Evolutionary conservation across 2,329 filamentous ascomycete genomes (phyloP), one percentile per base, ranked within the genome.

Genomic region (Hymenoscyphus albidus): DNA sequence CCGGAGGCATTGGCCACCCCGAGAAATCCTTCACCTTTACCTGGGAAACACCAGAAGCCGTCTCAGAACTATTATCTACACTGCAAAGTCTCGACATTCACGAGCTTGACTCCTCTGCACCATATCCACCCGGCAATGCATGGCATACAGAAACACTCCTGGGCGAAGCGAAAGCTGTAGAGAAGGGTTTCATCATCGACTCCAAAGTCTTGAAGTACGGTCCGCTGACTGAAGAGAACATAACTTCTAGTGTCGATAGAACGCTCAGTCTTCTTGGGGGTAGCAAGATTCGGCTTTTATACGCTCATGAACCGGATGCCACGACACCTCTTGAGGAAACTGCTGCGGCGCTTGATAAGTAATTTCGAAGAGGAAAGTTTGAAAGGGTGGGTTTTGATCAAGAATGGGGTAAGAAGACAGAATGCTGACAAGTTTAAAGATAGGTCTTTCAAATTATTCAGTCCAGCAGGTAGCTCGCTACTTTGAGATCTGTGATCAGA

Each of bases 371-470:
- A 64, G 62, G 74, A 63, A 63, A 74, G 31, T 74, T 74, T 55
- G 65, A 70, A 58, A 57, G 35, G 59, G 14, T 62, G 32, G 16
- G 5, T 44, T 44, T 22, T 27, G 7, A 22, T 35, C 61, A 31
- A 13, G 5, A 42, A 16, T 14, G 22, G 14, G 18, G 3, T 51
- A 7, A 12, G 1, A 39, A 27, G 18, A 1, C 10, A 3, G n/a
- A 32, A 42, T 12, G 32, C 51, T 40, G 27, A 7, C n/a, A 6
- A 7, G 16, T 48, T 18, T n/a, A 10, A 51, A 71, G 62, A 66
- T 74, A 12, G 74, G 74, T 27, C 38, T 76, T 27, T 74, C 67
- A 51, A 76, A 75, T 63, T 76, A 69, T 60, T 57, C 59, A 0
- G 58, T 67, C 1, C 62, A 59, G 22, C 65, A 70, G 38, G 57